Evolutionary conservation across 75 land plant genomes (phyloP).

Genomic region (Picea glauca): DNA sequence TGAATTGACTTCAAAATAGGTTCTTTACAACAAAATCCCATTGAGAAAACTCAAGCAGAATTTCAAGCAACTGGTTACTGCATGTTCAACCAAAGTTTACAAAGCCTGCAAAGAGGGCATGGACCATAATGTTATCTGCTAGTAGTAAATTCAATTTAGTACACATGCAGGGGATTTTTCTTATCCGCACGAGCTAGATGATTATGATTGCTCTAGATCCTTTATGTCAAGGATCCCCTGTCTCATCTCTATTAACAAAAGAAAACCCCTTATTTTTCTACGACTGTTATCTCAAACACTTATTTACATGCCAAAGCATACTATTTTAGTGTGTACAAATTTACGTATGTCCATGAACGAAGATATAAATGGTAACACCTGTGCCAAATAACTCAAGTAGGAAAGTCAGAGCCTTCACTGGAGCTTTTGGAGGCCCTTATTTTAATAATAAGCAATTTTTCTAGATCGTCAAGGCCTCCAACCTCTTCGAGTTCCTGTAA

Average conservation of each 20-base stretch:
- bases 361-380: not conserved
- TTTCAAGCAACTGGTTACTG: not conserved
- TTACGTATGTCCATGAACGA: not conserved
- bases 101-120: not conserved
- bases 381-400: not conserved
- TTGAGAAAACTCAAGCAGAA: not conserved
- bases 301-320: not conserved
- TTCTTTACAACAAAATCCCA: not conserved
- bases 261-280: not conserved
- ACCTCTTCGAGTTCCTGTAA: conserved; percentile 64
- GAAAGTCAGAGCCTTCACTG: not conserved
- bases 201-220: not conserved
- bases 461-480: conserved; percentile 68
- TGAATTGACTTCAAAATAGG: not conserved
- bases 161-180: not conserved
- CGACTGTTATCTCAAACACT: not conserved
- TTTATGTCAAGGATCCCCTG: not conserved
- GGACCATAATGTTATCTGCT: not conserved
- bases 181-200: not conserved
- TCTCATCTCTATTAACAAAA: not conserved
- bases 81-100: not conserved
- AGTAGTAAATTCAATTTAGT: not conserved
- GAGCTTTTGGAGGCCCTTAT: conserved; percentile 11
- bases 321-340: not conserved
- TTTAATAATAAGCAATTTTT: conserved; percentile 51